Conservation (phyloP, 495 filamentous ascomycete species). For the Staphylotrichum longicolle region DNA sequence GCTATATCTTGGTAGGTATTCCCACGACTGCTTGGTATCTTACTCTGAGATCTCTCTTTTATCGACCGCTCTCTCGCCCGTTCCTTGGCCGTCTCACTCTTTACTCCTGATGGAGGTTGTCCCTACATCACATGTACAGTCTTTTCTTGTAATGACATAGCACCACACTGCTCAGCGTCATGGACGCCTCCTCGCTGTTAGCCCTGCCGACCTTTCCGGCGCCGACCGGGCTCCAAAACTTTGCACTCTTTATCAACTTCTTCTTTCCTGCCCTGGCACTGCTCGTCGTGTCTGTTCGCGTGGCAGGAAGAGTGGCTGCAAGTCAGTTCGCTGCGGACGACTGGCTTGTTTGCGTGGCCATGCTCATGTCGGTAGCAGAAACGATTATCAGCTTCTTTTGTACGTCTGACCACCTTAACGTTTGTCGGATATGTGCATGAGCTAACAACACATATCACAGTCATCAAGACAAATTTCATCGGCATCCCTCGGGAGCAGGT, state of each 20-base stretch:
- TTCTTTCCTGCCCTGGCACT: slow-evolving; percentile 49
- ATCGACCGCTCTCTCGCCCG: slow-evolving; percentile 16
- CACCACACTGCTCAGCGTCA: slow-evolving; percentile 23
- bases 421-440: not conserved
- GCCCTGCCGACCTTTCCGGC: slow-evolving; percentile 22
- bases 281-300: slow-evolving; percentile 41
- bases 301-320: slow-evolving; percentile 42
- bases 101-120: slow-evolving; percentile 24
- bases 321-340: slow-evolving; percentile 45
- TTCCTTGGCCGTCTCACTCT: slow-evolving; percentile 4
- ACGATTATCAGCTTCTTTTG: slow-evolving; percentile 47
- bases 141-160: slow-evolving; percentile 32
- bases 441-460: slow-evolving; percentile 28
- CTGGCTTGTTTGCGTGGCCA: slow-evolving; percentile 45
- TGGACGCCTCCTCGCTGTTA: slow-evolving; percentile 29
- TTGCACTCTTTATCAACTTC: slow-evolving; percentile 47
- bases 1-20: slow-evolving; percentile 33
- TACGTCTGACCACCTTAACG: slow-evolving; percentile 23
- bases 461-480: slow-evolving; percentile 53
- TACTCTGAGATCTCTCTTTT: slow-evolving; percentile 16
- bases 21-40: slow-evolving; percentile 21
- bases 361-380: slow-evolving; percentile 46
- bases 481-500: slow-evolving; percentile 50
- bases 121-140: slow-evolving; percentile 20
- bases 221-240: slow-evolving; percentile 38